Conservation (phyloP, 169 alveolate genomes). For the Eimeria praecox region DNA sequence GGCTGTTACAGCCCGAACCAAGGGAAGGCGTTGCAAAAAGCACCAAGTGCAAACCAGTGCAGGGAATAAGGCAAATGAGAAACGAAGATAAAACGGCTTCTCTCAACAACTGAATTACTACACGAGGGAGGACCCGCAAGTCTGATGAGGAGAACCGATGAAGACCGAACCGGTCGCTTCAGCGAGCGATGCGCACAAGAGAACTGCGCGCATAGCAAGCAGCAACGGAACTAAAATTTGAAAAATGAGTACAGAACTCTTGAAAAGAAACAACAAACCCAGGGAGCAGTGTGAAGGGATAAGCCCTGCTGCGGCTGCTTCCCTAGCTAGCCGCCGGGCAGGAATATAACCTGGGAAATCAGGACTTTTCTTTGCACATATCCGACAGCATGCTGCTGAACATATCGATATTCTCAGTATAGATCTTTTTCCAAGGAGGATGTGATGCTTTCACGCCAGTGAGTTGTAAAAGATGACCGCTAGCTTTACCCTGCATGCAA, state of each 20-base stretch:
- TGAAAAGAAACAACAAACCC: background rate
- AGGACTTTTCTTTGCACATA: background rate
- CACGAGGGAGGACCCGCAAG: constrained; percentile 10
- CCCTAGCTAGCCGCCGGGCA: constrained; percentile 18
- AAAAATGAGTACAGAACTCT: background rate
- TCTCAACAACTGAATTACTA: background rate
- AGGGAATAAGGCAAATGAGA: background rate
- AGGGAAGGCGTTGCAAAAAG: background rate
- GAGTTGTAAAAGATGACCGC: background rate
- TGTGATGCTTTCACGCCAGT: background rate
- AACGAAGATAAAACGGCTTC: background rate
- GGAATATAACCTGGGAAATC: background rate
- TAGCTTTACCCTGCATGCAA: constrained; percentile 32
- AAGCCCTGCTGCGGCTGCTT: constrained; percentile 22
- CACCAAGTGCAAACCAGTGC: background rate
- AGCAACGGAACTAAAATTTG: background rate
- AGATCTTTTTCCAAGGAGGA: background rate
- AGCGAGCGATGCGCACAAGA: constrained; percentile 29
- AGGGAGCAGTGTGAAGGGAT: background rate
- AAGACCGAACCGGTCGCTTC: constrained; percentile 59
- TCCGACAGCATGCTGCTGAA: background rate
- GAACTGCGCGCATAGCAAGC: background rate
- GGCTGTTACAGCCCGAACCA: background rate
- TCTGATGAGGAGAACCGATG: constrained; percentile 42
- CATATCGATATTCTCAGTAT: background rate